Evolutionary conservation across 352 stramenopile genomes (phyloP), one percentile per base, ranked within the genome.

Genomic region (Aphanomyces cochlioides): DNA sequence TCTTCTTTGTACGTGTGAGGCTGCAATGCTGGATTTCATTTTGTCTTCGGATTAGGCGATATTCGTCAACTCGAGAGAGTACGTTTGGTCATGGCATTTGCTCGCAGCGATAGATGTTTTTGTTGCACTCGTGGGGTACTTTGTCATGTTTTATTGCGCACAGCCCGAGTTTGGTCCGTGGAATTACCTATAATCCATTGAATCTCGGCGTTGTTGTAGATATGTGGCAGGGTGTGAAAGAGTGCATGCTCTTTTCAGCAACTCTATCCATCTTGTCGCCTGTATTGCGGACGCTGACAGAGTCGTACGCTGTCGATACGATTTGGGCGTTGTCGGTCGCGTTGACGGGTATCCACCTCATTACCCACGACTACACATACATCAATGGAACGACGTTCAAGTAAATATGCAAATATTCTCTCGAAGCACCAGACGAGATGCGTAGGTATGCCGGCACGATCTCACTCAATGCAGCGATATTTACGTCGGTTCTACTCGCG

Each of bases 391-490:
- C 67, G 34, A 67, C 56, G 4, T 73, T 87, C 84, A 45, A 86
- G 87, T 63, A 89, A 90, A 36, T 84, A 83, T 17, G 73, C 80
- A 81, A 92, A 75, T 43, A 38, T 15, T 17, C 41, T 19, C 37
- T 47, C 36, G 40, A 5, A 39, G 53, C 36, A 28, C 21, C 7
- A 53, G 7, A n/a, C 19, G 34, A 34, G 36, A 13, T 41, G 54
- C 48, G 17, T 72, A 92, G 86, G 41, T 95, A 92, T 63, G 90
- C 86, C 69, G 90, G 89, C 12, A 96, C 90, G 17, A 85, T 97
- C 56, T 96, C 91, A 50, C 79, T 98, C 8, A 98, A 97, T 76
- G 91, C 92, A 0, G 92, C 90, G 12, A 94, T 97, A 67, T 96
- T 97, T 69, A 96, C 87, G 39, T 88, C 91, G 5, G 90, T 98